Evolutionary conservation across 2,329 filamentous ascomycete genomes (phyloP).

Genomic region (Cladophialophora carrionii): DNA sequence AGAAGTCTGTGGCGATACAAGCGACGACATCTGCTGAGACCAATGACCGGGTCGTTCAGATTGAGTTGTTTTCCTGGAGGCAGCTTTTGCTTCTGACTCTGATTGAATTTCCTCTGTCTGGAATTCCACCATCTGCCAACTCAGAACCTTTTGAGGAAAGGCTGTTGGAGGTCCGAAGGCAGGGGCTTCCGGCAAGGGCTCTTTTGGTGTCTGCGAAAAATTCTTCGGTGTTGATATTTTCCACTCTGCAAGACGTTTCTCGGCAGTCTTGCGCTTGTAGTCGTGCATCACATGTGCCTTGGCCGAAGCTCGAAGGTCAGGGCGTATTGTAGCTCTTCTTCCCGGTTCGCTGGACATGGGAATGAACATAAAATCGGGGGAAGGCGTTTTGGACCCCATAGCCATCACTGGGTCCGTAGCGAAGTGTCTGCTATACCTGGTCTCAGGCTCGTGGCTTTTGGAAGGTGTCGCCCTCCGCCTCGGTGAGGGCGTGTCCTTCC

Average conservation of each 20-base stretch:
- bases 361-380: constrained; percentile 18
- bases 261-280: constrained; percentile 18
- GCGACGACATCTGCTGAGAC: background rate
- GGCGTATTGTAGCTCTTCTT: constrained; percentile 12
- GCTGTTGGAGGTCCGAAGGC: background rate
- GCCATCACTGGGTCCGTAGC: background rate
- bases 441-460: background rate
- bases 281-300: constrained; percentile 23
- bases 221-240: constrained; percentile 19
- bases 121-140: background rate
- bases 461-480: constrained; percentile 1
- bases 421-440: background rate
- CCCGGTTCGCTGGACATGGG: constrained; percentile 19
- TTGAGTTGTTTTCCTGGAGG: background rate
- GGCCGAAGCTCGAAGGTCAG: constrained; percentile 17
- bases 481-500: background rate
- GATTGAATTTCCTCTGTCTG: constrained; percentile 2
- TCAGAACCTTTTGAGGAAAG: background rate
- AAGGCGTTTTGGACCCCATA: constrained; percentile 4
- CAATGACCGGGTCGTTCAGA: constrained; percentile 4
- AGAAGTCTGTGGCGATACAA: background rate
- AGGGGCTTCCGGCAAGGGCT: background rate
- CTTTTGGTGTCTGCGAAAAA: constrained; percentile 5
- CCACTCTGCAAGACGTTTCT: constrained; percentile 11
- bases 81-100: background rate